Evolutionary conservation across 164 flowering plant genomes (phyloP).

Genomic region (Dillenia suffruticosa): DNA sequence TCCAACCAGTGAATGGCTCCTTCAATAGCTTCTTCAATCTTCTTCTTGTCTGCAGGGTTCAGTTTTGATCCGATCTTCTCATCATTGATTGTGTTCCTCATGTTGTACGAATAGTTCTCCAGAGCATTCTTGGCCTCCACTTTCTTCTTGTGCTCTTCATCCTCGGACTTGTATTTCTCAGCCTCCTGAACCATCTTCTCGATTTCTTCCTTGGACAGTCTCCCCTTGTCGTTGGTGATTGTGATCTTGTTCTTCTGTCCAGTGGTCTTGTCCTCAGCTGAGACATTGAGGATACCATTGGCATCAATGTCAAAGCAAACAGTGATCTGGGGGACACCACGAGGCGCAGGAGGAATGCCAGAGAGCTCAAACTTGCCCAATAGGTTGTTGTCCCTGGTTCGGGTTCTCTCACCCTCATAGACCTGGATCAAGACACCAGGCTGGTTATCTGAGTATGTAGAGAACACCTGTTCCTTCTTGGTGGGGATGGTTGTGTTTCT

Average conservation of each 20-base stretch:
- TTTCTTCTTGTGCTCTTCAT: constrained; percentile 43
- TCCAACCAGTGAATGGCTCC: constrained; percentile 17
- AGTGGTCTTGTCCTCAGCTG: constrained; percentile 38
- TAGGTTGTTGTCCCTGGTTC: constrained; percentile 37
- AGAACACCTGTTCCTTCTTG: constrained; percentile 18
- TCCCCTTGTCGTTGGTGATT: constrained; percentile 35
- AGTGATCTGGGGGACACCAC: constrained; percentile 33
- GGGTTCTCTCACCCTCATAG: constrained; percentile 34
- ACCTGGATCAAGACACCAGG: constrained; percentile 38
- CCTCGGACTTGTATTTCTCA: constrained; percentile 43
- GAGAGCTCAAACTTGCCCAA: constrained; percentile 38
- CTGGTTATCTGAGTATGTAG: constrained; percentile 38
- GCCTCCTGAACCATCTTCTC: constrained; percentile 48
- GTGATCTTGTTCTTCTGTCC: constrained; percentile 44
- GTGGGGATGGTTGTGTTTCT: constrained; percentile 30
- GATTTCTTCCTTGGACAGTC: constrained; percentile 35
- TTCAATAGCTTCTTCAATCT: constrained; percentile 41
- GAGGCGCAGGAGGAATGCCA: constrained; percentile 38
- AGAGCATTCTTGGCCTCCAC: constrained; percentile 39
- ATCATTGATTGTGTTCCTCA: constrained; percentile 38
- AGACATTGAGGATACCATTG: constrained; percentile 34
- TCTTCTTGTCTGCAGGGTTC: constrained; percentile 32
- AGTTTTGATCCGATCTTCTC: constrained; percentile 39
- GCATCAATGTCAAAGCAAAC: constrained; percentile 39
- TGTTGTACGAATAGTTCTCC: constrained; percentile 40